Percentiles rank a stretch among this genome's conserved stretches.
These are phyloP conservation scores for Apiotrichum gracile DNA, from an alignment of 1,284 basidiomycete genomes.

Conservation along the genomic window DNA sequence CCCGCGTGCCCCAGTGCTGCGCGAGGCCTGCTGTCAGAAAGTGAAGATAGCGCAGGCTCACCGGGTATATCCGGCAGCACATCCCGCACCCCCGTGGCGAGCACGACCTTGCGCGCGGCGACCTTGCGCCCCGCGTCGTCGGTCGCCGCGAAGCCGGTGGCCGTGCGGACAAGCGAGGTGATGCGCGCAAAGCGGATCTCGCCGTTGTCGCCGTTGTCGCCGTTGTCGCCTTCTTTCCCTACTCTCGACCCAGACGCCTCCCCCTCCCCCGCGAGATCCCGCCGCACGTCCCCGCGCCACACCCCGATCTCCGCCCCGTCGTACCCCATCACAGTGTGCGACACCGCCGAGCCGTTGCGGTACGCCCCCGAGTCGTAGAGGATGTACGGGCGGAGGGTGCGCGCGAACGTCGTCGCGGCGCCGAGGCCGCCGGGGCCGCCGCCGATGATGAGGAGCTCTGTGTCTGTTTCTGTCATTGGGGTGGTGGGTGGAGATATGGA, in stretches of 20 bases:
- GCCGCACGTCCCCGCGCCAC: constrained; percentile 9
- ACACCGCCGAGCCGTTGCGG: constrained; percentile 16
- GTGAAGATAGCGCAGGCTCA: no score
- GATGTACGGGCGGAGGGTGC: constrained; percentile 19
- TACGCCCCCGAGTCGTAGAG: constrained; percentile 28
- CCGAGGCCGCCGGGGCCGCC: constrained; percentile 34
- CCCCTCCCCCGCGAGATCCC: not conserved
- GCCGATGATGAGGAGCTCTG: constrained; percentile 28
- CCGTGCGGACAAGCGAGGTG: not conserved
- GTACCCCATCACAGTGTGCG: constrained; percentile 23
- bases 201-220: not conserved
- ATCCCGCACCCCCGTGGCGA: constrained; percentile 32
- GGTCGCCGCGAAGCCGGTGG: constrained; percentile 16
- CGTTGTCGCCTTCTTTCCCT: no score
- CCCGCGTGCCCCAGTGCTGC: constrained; percentile 26
- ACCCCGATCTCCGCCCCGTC: constrained; percentile 16
- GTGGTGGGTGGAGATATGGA: not conserved
- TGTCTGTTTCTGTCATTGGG: not conserved
- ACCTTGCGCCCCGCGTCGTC: constrained; percentile 17
- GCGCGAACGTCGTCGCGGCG: constrained; percentile 20
- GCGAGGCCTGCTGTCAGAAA: constrained; percentile 16
- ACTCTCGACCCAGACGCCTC: no score
- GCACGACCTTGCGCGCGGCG: constrained; percentile 21
- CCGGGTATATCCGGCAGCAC: constrained; percentile 27
- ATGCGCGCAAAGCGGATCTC: constrained; percentile 16